Conservation (phyloP, 345 rosid genomes). For the Aquilaria sinensis region DNA sequence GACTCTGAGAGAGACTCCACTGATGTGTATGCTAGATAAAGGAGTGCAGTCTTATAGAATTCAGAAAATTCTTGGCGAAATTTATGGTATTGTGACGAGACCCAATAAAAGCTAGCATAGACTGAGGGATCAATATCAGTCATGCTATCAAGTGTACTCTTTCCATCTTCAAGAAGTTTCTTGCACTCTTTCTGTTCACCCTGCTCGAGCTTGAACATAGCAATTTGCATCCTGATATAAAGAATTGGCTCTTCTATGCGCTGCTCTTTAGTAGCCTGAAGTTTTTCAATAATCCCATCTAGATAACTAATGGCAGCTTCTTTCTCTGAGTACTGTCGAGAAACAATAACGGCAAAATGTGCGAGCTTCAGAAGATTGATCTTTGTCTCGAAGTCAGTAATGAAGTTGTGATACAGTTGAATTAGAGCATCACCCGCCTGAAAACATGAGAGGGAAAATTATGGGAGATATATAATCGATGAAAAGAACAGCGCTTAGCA, state of each 20-base stretch:
- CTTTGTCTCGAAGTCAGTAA: constrained; percentile 95
- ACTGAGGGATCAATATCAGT: constrained; percentile 99
- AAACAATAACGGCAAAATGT: constrained; percentile 88
- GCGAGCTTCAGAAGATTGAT: constrained; percentile 98
- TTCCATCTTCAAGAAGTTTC: constrained; percentile 86
- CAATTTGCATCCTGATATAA: constrained; percentile 84
- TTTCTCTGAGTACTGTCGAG: constrained; percentile 87
- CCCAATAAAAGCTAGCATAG: constrained; percentile 86
- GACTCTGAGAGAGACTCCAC: constrained; percentile 92
- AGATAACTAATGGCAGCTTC: constrained; percentile 90
- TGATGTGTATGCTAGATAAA: constrained; percentile 90
- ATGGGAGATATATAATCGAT: no score
- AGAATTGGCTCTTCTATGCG: constrained; percentile 82
- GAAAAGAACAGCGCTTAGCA: no score
- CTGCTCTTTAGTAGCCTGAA: constrained; percentile 67
- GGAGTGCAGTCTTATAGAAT: constrained; percentile 88
- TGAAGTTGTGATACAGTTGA: constrained; percentile 86
- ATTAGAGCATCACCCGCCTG: constrained; percentile 96
- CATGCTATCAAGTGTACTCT: constrained; percentile 82
- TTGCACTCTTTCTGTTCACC: constrained; percentile 91
- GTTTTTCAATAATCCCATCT: constrained; percentile 82
- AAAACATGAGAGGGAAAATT: neutral
- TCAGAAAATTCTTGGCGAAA: constrained; percentile 82
- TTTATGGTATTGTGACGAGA: constrained; percentile 86
- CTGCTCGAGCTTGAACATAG: constrained; percentile 78